A percentile compares a stretch with the other conserved stretches of the same genome.
Conservation (phyloP, 1,139 yeast genomes). For the Yamadazyma sp. region DNA sequence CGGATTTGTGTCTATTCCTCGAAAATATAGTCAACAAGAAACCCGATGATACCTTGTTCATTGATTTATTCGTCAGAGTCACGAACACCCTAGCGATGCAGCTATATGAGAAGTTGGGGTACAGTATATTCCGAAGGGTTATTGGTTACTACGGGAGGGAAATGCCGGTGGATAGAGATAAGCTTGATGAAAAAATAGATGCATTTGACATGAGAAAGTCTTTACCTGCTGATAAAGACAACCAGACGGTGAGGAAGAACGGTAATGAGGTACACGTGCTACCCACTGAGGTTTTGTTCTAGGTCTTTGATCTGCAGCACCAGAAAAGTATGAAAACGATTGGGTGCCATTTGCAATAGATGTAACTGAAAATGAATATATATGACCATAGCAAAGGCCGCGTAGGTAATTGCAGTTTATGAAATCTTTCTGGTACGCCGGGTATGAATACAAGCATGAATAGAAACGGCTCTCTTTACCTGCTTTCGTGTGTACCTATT, state of each 20-base stretch:
- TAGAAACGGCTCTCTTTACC: no score
- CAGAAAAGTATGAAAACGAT: no score
- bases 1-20: slow-evolving; percentile 69
- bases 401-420: no score
- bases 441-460: no score
- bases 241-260: slow-evolving; percentile 53
- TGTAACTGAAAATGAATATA: no score
- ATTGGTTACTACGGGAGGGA: slow-evolving; percentile 78
- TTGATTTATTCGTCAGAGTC: slow-evolving; percentile 88
- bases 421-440: no score
- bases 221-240: slow-evolving; percentile 52
- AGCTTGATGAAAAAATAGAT: slow-evolving; percentile 65
- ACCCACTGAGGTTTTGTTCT: slow-evolving; percentile 62
- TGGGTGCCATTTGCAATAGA: no score
- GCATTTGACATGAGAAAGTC: slow-evolving; percentile 86
- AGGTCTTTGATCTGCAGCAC: slow-evolving; percentile 5
- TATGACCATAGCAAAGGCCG: no score
- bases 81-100: slow-evolving; percentile 78
- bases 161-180: slow-evolving; percentile 45
- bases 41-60: slow-evolving; percentile 75
- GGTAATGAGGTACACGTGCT: slow-evolving; percentile 60
- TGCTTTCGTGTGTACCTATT: no score
- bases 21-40: slow-evolving; percentile 66
- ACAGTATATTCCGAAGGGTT: slow-evolving; percentile 80
- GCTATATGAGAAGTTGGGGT: slow-evolving; percentile 83